These are phyloP conservation scores for Apiospora arundinis DNA, from an alignment of 2,329 filamentous ascomycete species.

Conservation along the genomic window DNA sequence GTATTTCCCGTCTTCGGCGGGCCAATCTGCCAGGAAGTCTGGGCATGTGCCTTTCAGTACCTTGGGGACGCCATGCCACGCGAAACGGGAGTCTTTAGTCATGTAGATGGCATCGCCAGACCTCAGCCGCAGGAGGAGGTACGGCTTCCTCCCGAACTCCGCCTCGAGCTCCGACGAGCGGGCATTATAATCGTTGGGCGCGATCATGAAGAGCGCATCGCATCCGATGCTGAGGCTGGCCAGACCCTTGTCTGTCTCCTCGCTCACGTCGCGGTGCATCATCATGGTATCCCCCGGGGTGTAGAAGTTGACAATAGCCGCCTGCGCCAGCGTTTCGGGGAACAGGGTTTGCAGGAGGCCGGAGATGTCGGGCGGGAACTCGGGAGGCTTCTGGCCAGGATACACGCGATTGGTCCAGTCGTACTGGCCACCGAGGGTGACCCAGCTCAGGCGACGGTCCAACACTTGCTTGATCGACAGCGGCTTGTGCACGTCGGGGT, in stretches of 20 bases:
- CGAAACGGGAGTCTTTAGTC: constrained; percentile 80
- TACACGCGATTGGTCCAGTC: constrained; percentile 93
- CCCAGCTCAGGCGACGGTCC: constrained; percentile 85
- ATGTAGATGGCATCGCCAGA: constrained; percentile 94
- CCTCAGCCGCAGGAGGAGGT: constrained; percentile 69
- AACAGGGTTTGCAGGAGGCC: constrained; percentile 73
- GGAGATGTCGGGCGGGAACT: constrained; percentile 77
- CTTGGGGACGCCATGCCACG: constrained; percentile 95
- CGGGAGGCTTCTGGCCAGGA: constrained; percentile 69
- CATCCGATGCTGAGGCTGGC: constrained; percentile 90
- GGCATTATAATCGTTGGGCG: constrained; percentile 57
- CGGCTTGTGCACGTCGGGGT: constrained; percentile 76
- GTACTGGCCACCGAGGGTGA: constrained; percentile 94
- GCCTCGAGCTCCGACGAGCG: constrained; percentile 34
- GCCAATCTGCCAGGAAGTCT: constrained; percentile 76
- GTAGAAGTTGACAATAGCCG: constrained; percentile 94
- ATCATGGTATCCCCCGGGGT: constrained; percentile 89
- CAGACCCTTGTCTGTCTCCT: constrained; percentile 78
- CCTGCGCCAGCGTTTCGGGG: constrained; percentile 78
- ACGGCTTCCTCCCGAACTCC: constrained; percentile 48
- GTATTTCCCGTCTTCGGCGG: constrained; percentile 61
- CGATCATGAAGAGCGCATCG: constrained; percentile 86
- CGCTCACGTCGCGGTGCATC: constrained; percentile 92
- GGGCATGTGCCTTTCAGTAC: constrained; percentile 83
- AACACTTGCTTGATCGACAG: constrained; percentile 74